Percentiles rank a stretch among this genome's conserved stretches.
Conservation (phyloP, 228 moss, liverwort and hornwort genomes). For the Sphagnum fallax region DNA sequence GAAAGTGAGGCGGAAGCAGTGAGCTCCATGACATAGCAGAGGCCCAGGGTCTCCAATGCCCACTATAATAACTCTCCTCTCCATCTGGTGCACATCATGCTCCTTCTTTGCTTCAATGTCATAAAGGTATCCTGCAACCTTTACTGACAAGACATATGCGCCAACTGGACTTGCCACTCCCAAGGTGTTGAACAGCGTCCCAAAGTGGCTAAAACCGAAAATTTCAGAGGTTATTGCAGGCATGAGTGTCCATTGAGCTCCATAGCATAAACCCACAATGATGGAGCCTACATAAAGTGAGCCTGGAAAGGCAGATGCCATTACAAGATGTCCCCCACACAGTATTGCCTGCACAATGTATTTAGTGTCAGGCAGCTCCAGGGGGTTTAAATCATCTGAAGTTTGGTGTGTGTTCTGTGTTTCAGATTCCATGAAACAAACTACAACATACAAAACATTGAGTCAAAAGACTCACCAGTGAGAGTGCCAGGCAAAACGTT, state of each 20-base stretch:
- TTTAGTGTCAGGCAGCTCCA: background rate
- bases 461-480: constrained; percentile 15
- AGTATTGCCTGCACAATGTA: constrained; percentile 32
- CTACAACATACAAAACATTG: too few species aligned
- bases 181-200: constrained; percentile 62
- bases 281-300: constrained; percentile 50
- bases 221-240: constrained; percentile 73
- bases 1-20: constrained; percentile 64
- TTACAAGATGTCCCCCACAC: constrained; percentile 52
- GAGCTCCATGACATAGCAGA: constrained; percentile 39
- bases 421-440: too few species aligned
- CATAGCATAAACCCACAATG: constrained; percentile 55
- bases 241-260: constrained; percentile 82
- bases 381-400: too few species aligned
- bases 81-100: background rate
- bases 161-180: constrained; percentile 60
- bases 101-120: constrained; percentile 45
- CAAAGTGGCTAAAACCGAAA: constrained; percentile 58
- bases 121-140: constrained; percentile 51
- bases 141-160: constrained; percentile 55
- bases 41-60: constrained; percentile 7
- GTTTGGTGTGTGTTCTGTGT: too few species aligned
- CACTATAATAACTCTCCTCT: background rate
- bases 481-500: constrained; percentile 51
- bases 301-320: constrained; percentile 39